These are phyloP conservation scores for Tilletia horrida DNA, from an alignment of 1,284 basidiomycete species.

Conservation along the genomic window DNA sequence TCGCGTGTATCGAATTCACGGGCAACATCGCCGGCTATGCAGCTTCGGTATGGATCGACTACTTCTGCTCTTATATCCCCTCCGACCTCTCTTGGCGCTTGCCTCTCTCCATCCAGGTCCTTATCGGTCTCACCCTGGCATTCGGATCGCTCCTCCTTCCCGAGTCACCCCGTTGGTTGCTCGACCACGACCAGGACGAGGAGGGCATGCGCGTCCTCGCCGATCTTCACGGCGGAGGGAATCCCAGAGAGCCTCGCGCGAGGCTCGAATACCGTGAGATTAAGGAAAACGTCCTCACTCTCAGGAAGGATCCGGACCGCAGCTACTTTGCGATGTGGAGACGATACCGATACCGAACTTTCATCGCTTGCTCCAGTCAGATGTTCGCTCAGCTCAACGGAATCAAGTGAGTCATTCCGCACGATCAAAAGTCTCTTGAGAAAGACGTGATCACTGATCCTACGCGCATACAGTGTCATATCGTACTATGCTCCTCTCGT, in stretches of 20 bases:
- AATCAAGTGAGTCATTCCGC: constrained; percentile 25
- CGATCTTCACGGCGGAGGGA: constrained; percentile 77
- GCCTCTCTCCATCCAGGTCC: constrained; percentile 56
- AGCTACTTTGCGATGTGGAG: constrained; percentile 82
- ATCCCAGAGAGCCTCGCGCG: constrained; percentile 70
- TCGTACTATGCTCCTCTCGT: constrained; percentile 74
- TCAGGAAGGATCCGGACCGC: constrained; percentile 63
- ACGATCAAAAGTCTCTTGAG: background rate
- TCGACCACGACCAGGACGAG: constrained; percentile 80
- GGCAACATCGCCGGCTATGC: constrained; percentile 81
- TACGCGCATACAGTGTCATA: constrained; percentile 63
- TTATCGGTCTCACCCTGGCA: constrained; percentile 81
- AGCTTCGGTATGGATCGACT: constrained; percentile 93
- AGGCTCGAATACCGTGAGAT: constrained; percentile 87
- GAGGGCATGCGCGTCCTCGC: constrained; percentile 84
- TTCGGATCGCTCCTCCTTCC: constrained; percentile 81
- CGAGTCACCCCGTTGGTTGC: constrained; percentile 91
- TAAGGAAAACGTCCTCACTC: constrained; percentile 65
- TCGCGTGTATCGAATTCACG: constrained; percentile 94
- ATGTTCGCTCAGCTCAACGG: constrained; percentile 79
- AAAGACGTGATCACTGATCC: background rate
- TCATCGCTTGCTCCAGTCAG: constrained; percentile 96
- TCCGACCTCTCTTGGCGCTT: constrained; percentile 57
- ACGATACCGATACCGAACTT: constrained; percentile 79
- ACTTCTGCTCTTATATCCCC: constrained; percentile 75